Base-by-base conservation (phyloP, 257 asterid species). In the Solanum acaule region DNA sequence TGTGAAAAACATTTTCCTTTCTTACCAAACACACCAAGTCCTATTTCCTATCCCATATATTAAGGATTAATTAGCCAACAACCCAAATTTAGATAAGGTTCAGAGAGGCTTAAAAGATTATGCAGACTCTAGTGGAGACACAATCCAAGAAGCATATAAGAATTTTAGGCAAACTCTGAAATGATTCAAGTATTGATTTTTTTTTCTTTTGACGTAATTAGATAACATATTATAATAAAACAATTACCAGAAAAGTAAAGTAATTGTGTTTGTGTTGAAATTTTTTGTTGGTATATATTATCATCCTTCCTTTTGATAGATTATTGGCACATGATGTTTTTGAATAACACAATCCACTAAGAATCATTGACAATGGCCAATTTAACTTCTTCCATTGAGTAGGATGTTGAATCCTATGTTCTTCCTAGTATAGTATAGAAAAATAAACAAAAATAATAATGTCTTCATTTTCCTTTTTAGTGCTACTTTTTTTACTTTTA, bases 291-390 rank as follows among this genome's bases (percentile, higher is more conserved):
- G 84, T 44, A 73, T 81, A n/a, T 42, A 38, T 38, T 27, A 52
- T 85, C 79, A 67, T 65, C 88, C 49, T 87, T 89, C 91, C 93
- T 92, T 93, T 87, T 78, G 93, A 89, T 86, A 89, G 91, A 94
- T 91, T 88, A 94, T 91, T 94, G 93, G 90, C 87, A 82, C 88
- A 93, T 94, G 90, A 91, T 91, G 9, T 89, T 88, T 85, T 83
- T 90, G 91, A 89, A 90, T 92, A 89, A 87, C 92, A 92, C 94
- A 83, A 84, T 25, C 75, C 68, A 71, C 72, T 42, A 33, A 44
- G 68, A 86, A 68, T 86, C 88, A 86, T 89, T 86, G 72, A 82
- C 87, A 82, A 56, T 88, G 90, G 91, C 89, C 92, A 89, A 90
- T 85, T 76, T 85, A 76, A 6, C 49, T 22, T 52, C 29, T 33